phyloP scores from a whole-genome alignment of 208 protist genomes.

The Leishmania amazonensis region DNA sequence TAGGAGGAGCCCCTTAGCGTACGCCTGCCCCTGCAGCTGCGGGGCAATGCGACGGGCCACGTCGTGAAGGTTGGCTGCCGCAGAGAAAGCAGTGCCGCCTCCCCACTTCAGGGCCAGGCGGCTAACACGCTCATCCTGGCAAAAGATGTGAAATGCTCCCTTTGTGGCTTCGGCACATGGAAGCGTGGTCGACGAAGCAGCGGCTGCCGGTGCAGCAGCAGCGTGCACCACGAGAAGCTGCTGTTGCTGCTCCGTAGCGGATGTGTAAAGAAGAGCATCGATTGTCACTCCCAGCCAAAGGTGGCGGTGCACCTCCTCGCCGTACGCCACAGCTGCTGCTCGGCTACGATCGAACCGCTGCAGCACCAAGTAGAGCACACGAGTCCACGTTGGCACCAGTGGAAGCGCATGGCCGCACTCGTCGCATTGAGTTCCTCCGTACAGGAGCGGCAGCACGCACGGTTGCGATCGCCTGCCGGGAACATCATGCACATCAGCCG shows the following conservation, averaged over 20 bases:
- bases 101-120: conserved; percentile 10
- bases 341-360: conserved; percentile 32
- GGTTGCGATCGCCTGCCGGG: neutral
- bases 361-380: conserved; percentile 40
- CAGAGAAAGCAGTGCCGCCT: neutral
- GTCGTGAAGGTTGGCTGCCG: conserved; percentile 23
- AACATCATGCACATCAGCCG: neutral
- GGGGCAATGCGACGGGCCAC: conserved; percentile 39
- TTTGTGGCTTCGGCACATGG: neutral
- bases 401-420: conserved; percentile 34
- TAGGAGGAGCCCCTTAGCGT: conserved; percentile 57
- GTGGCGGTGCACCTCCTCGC: conserved; percentile 35
- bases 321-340: conserved; percentile 53
- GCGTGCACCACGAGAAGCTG: conserved; percentile 57
- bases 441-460: conserved; percentile 26
- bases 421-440: conserved; percentile 29
- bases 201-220: conserved; percentile 2
- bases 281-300: conserved; percentile 39
- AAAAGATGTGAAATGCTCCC: neutral
- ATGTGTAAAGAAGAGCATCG: conserved; percentile 44
- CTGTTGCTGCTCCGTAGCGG: conserved; percentile 39
- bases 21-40: conserved; percentile 52
- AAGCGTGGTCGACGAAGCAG: neutral
- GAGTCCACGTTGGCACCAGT: conserved; percentile 27
- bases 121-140: conserved; percentile 4